phyloP scores from a whole-genome alignment of 225 moss, liverwort and hornwort genomes.

The Lunularia cruciata region DNA sequence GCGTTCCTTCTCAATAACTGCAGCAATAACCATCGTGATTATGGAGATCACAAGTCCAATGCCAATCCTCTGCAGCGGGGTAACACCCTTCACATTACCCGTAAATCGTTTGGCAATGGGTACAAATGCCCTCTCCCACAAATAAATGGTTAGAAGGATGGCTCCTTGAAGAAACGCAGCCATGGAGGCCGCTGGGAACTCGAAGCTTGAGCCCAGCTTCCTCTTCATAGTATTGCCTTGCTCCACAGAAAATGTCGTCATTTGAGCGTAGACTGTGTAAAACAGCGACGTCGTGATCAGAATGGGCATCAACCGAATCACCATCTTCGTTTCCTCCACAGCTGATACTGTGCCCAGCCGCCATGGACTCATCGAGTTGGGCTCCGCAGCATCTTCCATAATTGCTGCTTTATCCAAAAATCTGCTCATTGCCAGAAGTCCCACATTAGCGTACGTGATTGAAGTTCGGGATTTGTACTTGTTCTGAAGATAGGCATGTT shows the following conservation, averaged over 20 bases:
- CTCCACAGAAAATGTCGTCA: slow-evolving; percentile 48
- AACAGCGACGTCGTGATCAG: slow-evolving; percentile 44
- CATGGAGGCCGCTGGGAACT: slow-evolving; percentile 45
- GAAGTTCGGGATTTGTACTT: too few species aligned
- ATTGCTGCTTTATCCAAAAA: slow-evolving; percentile 48
- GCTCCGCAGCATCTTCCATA: slow-evolving; percentile 12
- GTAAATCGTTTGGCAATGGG: slow-evolving; percentile 41
- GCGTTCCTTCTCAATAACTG: slow-evolving; percentile 30
- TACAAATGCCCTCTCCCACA: slow-evolving; percentile 38
- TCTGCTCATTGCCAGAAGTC: too few species aligned
- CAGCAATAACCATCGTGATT: slow-evolving; percentile 44
- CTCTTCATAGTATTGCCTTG: slow-evolving; percentile 40
- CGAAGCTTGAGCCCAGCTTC: slow-evolving; percentile 22
- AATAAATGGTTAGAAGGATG: slow-evolving; percentile 28
- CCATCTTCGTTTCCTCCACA: slow-evolving; percentile 51
- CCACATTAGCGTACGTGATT: too few species aligned
- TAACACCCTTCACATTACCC: slow-evolving; percentile 35
- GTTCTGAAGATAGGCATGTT: too few species aligned
- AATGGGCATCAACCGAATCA: slow-evolving; percentile 43
- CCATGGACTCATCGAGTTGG: slow-evolving; percentile 20
- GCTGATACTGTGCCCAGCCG: slow-evolving; percentile 33
- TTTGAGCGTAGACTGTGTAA: slow-evolving; percentile 53
- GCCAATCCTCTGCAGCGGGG: slow-evolving; percentile 47
- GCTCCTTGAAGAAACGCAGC: slow-evolving; percentile 39
- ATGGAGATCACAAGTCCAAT: slow-evolving; percentile 43